Conservation (phyloP, 306 rosid species). For the Cercis canadensis region DNA sequence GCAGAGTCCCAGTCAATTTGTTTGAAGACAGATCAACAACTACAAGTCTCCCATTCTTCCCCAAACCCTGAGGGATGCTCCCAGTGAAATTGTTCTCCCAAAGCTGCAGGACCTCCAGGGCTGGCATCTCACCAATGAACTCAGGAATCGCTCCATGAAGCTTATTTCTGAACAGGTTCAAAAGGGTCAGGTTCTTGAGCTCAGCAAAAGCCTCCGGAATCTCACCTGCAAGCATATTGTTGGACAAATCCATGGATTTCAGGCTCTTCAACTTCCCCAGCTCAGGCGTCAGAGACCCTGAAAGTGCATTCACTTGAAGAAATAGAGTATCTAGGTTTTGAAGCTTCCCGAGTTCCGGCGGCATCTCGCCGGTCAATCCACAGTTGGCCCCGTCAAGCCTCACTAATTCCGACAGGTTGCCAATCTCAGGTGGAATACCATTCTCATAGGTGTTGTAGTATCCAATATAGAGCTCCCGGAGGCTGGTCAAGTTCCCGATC, state of each 20-base stretch:
- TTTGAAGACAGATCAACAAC: constrained; percentile 80
- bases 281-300: constrained; percentile 74
- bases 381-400: constrained; percentile 88
- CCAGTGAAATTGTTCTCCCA: constrained; percentile 99
- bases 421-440: constrained; percentile 82
- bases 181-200: constrained; percentile 74
- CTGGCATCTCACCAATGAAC: constrained; percentile 74
- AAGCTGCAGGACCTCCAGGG: constrained; percentile 78
- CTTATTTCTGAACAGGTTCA: constrained; percentile 82
- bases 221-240: constrained; percentile 75
- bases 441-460: constrained; percentile 72
- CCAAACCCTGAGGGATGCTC: constrained; percentile 74
- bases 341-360: constrained; percentile 71
- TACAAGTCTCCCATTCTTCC: constrained; percentile 77
- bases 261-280: constrained; percentile 72
- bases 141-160: constrained; percentile 95
- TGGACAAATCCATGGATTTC: constrained; percentile 93
- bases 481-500: constrained; percentile 71
- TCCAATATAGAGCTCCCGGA: constrained; percentile 84
- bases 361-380: constrained; percentile 79
- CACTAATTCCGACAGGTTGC: constrained; percentile 70
- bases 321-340: constrained; percentile 85
- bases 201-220: constrained; percentile 68
- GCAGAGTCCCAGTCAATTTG: constrained; percentile 82
- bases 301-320: constrained; percentile 86